Base-by-base conservation (phyloP, 306 rosid genomes). In the Mimosa pudica region DNA sequence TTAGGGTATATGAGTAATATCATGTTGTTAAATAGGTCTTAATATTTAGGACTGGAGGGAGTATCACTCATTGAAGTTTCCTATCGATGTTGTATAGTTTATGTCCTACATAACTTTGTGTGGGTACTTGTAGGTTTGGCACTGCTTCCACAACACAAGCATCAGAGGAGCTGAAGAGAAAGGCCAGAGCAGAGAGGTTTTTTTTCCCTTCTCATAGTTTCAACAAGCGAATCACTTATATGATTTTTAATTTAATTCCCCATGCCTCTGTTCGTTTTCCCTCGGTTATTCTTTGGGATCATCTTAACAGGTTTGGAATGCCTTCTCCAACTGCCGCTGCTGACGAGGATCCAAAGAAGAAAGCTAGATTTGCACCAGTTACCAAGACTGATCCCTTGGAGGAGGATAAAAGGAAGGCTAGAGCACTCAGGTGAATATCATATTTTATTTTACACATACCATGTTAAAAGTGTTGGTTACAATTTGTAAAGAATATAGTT, bases 181-280 rank as follows among this genome's bases (percentile, higher is more conserved):
- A 92, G 80, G 95, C 93, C 58, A 90, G 97, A 80, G 93, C 92
- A 42, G 95, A 87, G 88, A 92, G 97, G 94, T 92, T 76, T 63
- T 70, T 70, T 66, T 73, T 55, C 71, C 33, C 69, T 46, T 17
- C 44, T 54, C 10, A 13, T 12, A 32, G 0, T 51, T 69, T 66
- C 52, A 20, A 17, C 30, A 79, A 70, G 49, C 24, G 72, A 71
- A 41, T 51, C 17, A 17, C 13, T 35, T 13, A 44, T 10, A 44
- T 42, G 8, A 36, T 60, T 80, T 80, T 55, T 46, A 36, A 44
- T 45, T 47, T 54, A 51, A 38, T 68, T 35, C 6, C 44, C n/a
- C 66, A 12, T 66, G 13, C 20, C 46, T 13, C 55, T 54, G 58
- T 5, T 7, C 38, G n/a, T 4, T 3, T 61, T 57, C 57, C 52